Conservation (phyloP, 345 rosid genomes). For the Abelmoschus esculentus region DNA sequence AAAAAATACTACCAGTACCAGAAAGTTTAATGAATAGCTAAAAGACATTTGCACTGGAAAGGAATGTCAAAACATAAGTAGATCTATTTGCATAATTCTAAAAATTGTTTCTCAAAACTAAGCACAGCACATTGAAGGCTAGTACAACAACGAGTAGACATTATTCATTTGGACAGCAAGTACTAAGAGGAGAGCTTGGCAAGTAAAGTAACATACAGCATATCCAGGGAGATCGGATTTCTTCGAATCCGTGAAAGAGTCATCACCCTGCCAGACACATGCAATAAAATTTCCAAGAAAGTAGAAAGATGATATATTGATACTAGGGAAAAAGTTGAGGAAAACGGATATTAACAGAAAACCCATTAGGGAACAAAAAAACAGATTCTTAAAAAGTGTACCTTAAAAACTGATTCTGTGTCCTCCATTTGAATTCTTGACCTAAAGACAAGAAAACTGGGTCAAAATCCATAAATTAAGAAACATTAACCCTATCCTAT, state of each 20-base stretch:
- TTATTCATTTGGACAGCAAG: neutral
- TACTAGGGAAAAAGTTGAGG: neutral
- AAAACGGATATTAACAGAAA: neutral
- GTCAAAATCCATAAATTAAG: neutral
- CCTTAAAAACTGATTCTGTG: slow-evolving; percentile 42
- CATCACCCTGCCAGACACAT: slow-evolving; percentile 23
- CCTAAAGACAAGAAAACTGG: slow-evolving; percentile 26
- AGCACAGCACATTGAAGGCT: neutral
- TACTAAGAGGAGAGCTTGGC: neutral
- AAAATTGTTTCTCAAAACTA: neutral
- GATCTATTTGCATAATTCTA: neutral
- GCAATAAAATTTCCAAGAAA: neutral
- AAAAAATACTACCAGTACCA: neutral
- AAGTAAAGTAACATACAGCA: slow-evolving; percentile 34
- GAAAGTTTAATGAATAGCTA: neutral
- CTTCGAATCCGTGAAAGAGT: slow-evolving; percentile 28
- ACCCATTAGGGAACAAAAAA: neutral
- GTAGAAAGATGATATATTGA: neutral
- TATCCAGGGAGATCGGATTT: slow-evolving; percentile 44
- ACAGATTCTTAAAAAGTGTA: slow-evolving; percentile 6
- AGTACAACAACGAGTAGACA: neutral
- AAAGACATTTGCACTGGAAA: neutral
- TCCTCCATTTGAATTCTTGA: slow-evolving; percentile 34
- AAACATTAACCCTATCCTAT: neutral
- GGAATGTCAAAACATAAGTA: neutral